Evolutionary conservation across 495 filamentous ascomycete genomes (phyloP).

Genomic region (Lepidopterella palustris): DNA sequence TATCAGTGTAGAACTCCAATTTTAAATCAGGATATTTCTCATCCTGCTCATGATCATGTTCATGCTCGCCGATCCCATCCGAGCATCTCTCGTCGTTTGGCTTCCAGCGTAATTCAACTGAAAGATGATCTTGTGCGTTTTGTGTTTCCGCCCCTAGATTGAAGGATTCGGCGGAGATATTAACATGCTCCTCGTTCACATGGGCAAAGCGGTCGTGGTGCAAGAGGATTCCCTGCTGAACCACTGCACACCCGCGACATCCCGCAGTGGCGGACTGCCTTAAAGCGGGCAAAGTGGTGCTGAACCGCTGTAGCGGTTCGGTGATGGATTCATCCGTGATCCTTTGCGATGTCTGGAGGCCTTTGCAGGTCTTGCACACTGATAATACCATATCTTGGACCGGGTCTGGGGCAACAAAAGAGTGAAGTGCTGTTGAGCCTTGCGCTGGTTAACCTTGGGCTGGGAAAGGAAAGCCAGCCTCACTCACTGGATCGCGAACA

Average conservation of each 20-base stretch:
- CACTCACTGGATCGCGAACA: no score
- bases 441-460: background rate
- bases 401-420: conserved; percentile 7
- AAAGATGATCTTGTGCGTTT: conserved; percentile 20
- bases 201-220: conserved; percentile 21
- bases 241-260: conserved; percentile 24
- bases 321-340: conserved; percentile 1
- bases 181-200: conserved; percentile 14
- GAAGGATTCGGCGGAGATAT: conserved; percentile 18
- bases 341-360: conserved; percentile 17
- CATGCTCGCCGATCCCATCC: background rate
- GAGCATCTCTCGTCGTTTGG: background rate
- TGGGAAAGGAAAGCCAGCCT: background rate
- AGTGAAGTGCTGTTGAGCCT: background rate
- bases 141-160: background rate
- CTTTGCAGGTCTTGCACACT: conserved; percentile 22
- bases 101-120: conserved; percentile 24
- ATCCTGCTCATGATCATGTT: conserved; percentile 13
- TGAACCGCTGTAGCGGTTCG: conserved; percentile 15
- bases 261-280: conserved; percentile 17
- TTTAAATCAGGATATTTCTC: conserved; percentile 21
- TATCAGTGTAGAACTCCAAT: conserved; percentile 23
- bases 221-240: conserved; percentile 22
- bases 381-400: conserved; percentile 14
- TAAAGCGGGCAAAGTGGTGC: conserved; percentile 16